A percentile compares a stretch with the other conserved stretches of the same genome.
These are phyloP conservation scores for Vitis rotundifolia DNA, from an alignment of 164 flowering plant genomes.

Conservation along the genomic window DNA sequence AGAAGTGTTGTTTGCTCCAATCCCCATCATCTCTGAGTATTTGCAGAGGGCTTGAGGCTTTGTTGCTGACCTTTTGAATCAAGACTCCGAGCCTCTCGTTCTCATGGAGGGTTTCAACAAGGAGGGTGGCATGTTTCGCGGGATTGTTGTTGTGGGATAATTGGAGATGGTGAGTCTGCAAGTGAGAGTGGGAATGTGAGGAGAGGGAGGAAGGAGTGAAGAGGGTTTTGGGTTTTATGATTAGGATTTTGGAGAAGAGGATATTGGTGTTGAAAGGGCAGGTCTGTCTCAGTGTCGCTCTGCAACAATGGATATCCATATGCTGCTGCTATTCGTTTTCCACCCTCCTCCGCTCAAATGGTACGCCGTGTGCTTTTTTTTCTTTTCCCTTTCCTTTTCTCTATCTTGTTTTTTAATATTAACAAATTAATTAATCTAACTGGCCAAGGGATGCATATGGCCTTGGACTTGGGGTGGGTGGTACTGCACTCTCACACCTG, in stretches of 20 bases:
- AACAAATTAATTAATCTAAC: no score
- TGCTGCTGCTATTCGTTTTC: no score
- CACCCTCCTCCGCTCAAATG: no score
- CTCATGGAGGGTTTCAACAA: conserved; percentile 35
- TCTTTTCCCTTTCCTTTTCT: no score
- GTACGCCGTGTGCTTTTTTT: no score
- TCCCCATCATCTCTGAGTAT: conserved; percentile 53
- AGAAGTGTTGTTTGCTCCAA: conserved; percentile 56
- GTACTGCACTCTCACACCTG: no score
- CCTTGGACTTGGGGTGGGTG: no score
- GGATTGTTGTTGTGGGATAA: conserved; percentile 3
- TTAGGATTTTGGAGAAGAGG: neutral
- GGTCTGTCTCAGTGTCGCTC: no score
- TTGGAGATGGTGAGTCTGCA: conserved; percentile 7
- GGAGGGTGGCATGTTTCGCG: conserved; percentile 28
- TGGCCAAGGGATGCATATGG: no score
- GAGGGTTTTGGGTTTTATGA: conserved; percentile 6
- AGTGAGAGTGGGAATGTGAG: conserved; percentile 5
- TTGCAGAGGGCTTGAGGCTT: conserved; percentile 34
- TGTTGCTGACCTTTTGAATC: conserved; percentile 29
- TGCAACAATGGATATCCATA: conserved; percentile 1
- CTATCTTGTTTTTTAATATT: no score
- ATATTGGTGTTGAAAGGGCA: neutral
- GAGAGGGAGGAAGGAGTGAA: neutral
- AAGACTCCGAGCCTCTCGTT: conserved; percentile 35